Percentiles rank a stretch among this genome's conserved stretches.
Conservation (phyloP, 1,284 basidiomycete genomes). For the Leccinum pachyderme region DNA sequence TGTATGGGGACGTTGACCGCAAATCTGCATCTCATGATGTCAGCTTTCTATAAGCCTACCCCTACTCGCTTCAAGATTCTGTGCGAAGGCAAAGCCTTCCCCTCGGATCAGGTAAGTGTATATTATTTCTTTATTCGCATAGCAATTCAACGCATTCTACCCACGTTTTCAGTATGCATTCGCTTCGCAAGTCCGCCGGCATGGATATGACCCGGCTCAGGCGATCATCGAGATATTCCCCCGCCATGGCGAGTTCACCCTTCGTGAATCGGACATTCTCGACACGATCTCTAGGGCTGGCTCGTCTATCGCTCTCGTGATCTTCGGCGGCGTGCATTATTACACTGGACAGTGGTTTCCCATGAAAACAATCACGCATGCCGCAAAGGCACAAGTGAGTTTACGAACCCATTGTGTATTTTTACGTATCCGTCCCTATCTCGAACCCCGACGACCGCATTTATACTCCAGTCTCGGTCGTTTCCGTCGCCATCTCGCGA, state of each 20-base stretch:
- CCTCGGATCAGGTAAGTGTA: constrained; percentile 82
- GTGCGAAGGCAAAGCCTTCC: constrained; percentile 93
- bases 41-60: constrained; percentile 91
- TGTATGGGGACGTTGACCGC: constrained; percentile 93
- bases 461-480: constrained; percentile 4
- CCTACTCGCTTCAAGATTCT: constrained; percentile 87
- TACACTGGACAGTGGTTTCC: constrained; percentile 98
- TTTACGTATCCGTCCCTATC: constrained; percentile 29
- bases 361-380: constrained; percentile 78
- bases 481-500: constrained; percentile 8
- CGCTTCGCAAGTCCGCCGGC: constrained; percentile 79
- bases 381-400: constrained; percentile 76
- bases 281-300: constrained; percentile 73
- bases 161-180: constrained; percentile 79
- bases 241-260: constrained; percentile 79
- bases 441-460: constrained; percentile 4
- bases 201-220: constrained; percentile 74
- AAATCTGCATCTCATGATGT: constrained; percentile 94
- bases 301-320: constrained; percentile 77
- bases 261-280: constrained; percentile 90
- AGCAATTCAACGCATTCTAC: constrained; percentile 10
- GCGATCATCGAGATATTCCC: constrained; percentile 82
- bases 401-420: constrained; percentile 14
- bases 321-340: constrained; percentile 92
- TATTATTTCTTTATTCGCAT: constrained; percentile 6